Percentiles rank a stretch among this genome's conserved stretches.
Evolutionary conservation across 306 rosid genomes (phyloP).

Genomic region (Sesbania bispinosa): DNA sequence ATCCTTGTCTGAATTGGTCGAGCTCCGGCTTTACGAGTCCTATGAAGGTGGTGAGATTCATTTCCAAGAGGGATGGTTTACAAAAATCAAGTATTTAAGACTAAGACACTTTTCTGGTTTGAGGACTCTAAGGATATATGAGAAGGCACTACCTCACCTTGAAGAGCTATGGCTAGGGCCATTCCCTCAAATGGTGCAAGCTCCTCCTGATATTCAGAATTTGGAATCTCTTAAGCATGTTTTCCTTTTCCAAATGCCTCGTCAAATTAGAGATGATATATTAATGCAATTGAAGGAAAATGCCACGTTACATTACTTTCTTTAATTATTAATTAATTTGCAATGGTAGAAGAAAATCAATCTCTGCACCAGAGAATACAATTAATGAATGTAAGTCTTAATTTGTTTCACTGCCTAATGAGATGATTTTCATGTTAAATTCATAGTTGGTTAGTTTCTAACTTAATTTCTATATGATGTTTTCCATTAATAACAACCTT

Average conservation of each 20-base stretch:
- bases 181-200: background rate
- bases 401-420: too few species aligned
- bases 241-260: background rate
- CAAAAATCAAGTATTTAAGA: background rate
- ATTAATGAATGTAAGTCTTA: too few species aligned
- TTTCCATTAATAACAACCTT: too few species aligned
- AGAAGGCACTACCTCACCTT: too few species aligned
- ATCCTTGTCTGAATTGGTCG: background rate
- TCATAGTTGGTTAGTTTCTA: too few species aligned
- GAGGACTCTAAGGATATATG: background rate
- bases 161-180: background rate
- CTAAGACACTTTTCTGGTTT: background rate
- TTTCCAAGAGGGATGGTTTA: background rate
- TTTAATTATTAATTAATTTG: too few species aligned
- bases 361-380: too few species aligned
- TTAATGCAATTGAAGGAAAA: background rate
- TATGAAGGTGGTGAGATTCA: background rate
- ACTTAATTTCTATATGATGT: too few species aligned
- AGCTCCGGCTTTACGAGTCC: background rate
- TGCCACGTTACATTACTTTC: too few species aligned
- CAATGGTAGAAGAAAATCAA: too few species aligned
- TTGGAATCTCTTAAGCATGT: background rate
- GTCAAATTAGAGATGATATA: background rate
- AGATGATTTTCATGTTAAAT: too few species aligned
- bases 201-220: background rate